Percentiles rank a stretch among this genome's conserved stretches.
Evolutionary conservation across 2,329 filamentous ascomycete genomes (phyloP).

Genomic region (Juglanconis sp.): DNA sequence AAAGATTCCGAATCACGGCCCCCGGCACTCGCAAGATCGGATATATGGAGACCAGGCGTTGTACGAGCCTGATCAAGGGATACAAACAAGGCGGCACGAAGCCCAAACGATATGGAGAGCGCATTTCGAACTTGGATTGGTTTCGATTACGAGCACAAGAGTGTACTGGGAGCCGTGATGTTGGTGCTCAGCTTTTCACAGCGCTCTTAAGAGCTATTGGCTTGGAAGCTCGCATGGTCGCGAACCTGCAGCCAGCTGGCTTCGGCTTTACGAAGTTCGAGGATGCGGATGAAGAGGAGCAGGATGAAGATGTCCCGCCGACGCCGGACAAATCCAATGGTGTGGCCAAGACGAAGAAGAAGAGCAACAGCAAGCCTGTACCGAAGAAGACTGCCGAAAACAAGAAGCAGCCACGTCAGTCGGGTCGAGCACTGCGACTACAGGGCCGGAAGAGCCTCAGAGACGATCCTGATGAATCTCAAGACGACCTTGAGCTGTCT

Average conservation of each 20-base stretch:
- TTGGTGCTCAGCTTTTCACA: constrained; percentile 86
- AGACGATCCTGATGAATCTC: constrained; percentile 38
- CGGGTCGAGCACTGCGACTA: neutral
- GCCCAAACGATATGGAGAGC: constrained; percentile 69
- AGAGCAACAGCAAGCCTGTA: constrained; percentile 9
- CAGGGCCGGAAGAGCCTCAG: constrained; percentile 18
- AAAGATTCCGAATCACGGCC: constrained; percentile 71
- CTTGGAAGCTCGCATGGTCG: constrained; percentile 78
- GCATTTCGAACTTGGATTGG: constrained; percentile 60
- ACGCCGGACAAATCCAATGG: constrained; percentile 2
- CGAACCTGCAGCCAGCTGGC: constrained; percentile 79
- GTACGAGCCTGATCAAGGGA: constrained; percentile 71
- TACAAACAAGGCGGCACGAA: constrained; percentile 64
- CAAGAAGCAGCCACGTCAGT: constrained; percentile 2
- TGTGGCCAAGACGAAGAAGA: constrained; percentile 15
- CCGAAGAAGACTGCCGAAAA: neutral
- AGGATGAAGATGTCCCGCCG: constrained; percentile 18
- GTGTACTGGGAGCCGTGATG: constrained; percentile 79
- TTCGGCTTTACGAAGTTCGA: constrained; percentile 90
- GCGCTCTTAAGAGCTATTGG: constrained; percentile 77
- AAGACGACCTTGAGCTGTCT: constrained; percentile 44
- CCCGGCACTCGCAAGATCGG: constrained; percentile 86
- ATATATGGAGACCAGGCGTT: constrained; percentile 73
- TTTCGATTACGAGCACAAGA: constrained; percentile 67
- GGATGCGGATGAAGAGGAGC: constrained; percentile 60